Evolutionary conservation across 2,329 filamentous ascomycete species (phyloP), one percentile per base, ranked within the genome.

Genomic region (Talaromyces sp.): DNA sequence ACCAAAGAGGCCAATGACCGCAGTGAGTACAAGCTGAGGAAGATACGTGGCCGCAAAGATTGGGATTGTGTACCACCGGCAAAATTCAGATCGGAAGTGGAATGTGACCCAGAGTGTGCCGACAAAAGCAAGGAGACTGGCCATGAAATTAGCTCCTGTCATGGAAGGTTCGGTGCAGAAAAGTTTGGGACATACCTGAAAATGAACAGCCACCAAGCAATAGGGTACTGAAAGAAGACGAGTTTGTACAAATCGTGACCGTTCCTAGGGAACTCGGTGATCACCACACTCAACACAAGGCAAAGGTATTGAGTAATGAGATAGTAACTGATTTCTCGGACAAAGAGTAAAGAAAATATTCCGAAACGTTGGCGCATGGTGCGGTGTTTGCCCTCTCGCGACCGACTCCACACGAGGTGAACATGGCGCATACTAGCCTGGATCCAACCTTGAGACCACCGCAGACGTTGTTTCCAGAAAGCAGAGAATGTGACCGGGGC

Each of bases 391-490:
- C 79, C 75, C 27, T 78, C 78, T 34, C 53, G 64, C 22, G 64
- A 63, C 43, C 59, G 53, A 38, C 75, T 78, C 75, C 79, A 83
- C 34, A 78, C 70, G 64, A 83, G 74, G 22, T 77, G 74, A 63
- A 78, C 69, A 67, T 83, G 81, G 19, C 75, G 72, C 69, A 79
- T 74, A 38, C 75, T 80, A n/a, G 81, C 81, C 69, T 83, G 81
- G 3, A 79, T 78, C 81, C 81, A 83, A 47, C 81, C 81, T 69
- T 83, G 81, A 3, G 81, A 78, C 81, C 81, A 83, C 63, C 81
- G 74, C n/a, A 83, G 75, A 10, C 81, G 77, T 67, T 83, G 81
- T 70, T 83, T 83, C 79, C 80, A 82, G 70, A 83, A 82, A 1
- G 79, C 78, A 15, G 68, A 63, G 63, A 79, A 76, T 1, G 77